These are phyloP conservation scores for Pseudozyma sp. DNA, from an alignment of 1,284 basidiomycete species.

Conservation along the genomic window DNA sequence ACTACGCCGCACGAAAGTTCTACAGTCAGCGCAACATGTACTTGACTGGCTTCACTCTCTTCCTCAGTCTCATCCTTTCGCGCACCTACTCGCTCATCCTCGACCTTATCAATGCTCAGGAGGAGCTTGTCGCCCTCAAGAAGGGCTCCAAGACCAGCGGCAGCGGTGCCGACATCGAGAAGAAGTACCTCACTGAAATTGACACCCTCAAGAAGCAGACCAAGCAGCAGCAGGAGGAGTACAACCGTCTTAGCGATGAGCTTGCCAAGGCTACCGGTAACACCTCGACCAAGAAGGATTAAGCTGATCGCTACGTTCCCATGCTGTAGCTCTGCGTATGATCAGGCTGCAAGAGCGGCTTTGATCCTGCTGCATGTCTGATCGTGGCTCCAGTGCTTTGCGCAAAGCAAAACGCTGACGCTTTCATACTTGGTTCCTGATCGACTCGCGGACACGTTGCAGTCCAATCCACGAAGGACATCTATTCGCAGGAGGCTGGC, in stretches of 20 bases:
- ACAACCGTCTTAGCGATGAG: slow-evolving; percentile 67
- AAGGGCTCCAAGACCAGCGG: slow-evolving; percentile 66
- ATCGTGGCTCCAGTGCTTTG: too few species aligned
- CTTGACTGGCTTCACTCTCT: slow-evolving; percentile 82
- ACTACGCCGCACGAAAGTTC: slow-evolving; percentile 86
- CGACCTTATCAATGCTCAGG: slow-evolving; percentile 89
- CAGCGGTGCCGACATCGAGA: slow-evolving; percentile 61
- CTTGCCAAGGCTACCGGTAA: slow-evolving; percentile 57
- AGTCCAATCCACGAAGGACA: too few species aligned
- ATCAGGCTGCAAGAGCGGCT: not conserved
- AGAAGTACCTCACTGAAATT: slow-evolving; percentile 53
- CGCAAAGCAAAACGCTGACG: too few species aligned
- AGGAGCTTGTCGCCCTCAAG: slow-evolving; percentile 85
- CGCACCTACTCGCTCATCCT: slow-evolving; percentile 91
- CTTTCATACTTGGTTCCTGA: too few species aligned
- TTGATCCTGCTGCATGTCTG: not conserved
- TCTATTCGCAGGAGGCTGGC: too few species aligned
- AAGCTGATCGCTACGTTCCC: not conserved
- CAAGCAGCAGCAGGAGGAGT: slow-evolving; percentile 66
- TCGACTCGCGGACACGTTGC: too few species aligned
- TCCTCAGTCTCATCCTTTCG: slow-evolving; percentile 83
- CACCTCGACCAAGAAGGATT: slow-evolving; percentile 60
- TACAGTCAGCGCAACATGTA: slow-evolving; percentile 82
- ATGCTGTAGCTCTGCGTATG: not conserved
- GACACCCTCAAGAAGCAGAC: slow-evolving; percentile 67